These are phyloP conservation scores for Penicillium cinerascens DNA, from an alignment of 495 filamentous ascomycete species.

Conservation along the genomic window DNA sequence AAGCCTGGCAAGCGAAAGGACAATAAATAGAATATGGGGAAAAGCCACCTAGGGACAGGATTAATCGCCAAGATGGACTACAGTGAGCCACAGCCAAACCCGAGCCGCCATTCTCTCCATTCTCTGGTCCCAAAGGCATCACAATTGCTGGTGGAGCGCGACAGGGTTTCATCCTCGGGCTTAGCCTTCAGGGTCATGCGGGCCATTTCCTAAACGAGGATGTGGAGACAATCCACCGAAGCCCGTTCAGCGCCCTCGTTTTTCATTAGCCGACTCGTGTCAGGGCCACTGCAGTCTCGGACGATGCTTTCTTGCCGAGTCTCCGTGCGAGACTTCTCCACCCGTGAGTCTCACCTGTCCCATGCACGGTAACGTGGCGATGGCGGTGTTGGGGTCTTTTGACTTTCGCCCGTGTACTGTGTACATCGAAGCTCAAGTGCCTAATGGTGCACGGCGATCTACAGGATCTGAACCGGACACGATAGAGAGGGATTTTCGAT, in stretches of 20 bases:
- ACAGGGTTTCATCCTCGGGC: conserved; percentile 16
- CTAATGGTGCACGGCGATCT: neutral
- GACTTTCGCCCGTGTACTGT: neutral
- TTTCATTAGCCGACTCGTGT: neutral
- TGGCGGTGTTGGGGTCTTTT: neutral
- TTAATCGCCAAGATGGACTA: neutral
- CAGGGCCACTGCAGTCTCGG: neutral
- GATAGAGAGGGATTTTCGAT: neutral
- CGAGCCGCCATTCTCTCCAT: too few relatives aligned
- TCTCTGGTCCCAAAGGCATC: neutral
- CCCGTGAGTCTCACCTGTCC: conserved; percentile 4
- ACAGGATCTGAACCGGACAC: neutral
- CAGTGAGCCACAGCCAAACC: neutral
- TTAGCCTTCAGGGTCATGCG: conserved; percentile 15
- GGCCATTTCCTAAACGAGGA: conserved; percentile 14
- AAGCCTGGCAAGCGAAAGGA: neutral
- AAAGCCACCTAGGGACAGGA: neutral
- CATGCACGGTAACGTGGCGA: conserved; percentile 8
- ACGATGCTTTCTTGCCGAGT: neutral
- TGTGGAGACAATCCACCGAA: conserved; percentile 1
- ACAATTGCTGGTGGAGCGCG: conserved; percentile 7
- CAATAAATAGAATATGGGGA: conserved; percentile 21
- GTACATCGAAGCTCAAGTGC: neutral
- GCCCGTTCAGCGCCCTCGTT: neutral
- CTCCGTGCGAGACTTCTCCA: conserved; percentile 7